Evolutionary conservation across 768 basidiomycete genomes (phyloP).

Genomic region (Pisolithus marmoratus): DNA sequence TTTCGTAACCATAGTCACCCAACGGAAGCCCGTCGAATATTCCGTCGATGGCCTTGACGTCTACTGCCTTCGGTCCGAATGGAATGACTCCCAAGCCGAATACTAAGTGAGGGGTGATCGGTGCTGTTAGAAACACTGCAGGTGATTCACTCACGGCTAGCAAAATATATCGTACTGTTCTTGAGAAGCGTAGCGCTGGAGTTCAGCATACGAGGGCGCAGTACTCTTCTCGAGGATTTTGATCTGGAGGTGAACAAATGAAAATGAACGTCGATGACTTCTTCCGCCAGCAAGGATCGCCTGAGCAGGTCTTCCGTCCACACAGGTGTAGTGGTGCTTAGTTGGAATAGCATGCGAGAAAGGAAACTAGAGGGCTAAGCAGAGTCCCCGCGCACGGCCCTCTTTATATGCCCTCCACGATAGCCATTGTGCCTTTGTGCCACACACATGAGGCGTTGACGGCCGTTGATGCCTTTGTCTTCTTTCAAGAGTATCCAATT

Average conservation of each 20-base stretch:
- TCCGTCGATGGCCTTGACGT: constrained; percentile 9
- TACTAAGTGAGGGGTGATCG: constrained; percentile 9
- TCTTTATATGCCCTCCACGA: too few species aligned
- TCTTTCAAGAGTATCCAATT: too few species aligned
- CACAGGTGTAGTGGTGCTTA: neutral
- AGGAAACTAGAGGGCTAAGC: too few species aligned
- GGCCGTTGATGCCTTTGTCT: too few species aligned
- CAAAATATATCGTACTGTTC: constrained; percentile 24
- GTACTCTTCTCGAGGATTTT: constrained; percentile 3
- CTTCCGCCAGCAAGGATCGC: constrained; percentile 22
- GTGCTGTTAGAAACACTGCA: neutral
- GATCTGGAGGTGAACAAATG: constrained; percentile 24
- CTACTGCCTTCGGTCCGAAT: constrained; percentile 9
- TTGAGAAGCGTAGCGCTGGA: constrained; percentile 23
- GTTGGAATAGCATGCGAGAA: too few species aligned
- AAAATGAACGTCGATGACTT: constrained; percentile 26
- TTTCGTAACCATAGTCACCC: constrained; percentile 26
- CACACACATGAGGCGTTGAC: too few species aligned
- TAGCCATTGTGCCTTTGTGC: too few species aligned
- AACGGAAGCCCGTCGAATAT: constrained; percentile 5
- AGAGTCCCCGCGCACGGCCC: too few species aligned
- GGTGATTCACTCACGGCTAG: constrained; percentile 13
- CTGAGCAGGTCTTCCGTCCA: constrained; percentile 15
- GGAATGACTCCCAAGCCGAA: constrained; percentile 6
- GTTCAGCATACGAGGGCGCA: constrained; percentile 18